phyloP scores from a whole-genome alignment of 805 yeast genomes.

The Candida pseudoglaebosa region DNA sequence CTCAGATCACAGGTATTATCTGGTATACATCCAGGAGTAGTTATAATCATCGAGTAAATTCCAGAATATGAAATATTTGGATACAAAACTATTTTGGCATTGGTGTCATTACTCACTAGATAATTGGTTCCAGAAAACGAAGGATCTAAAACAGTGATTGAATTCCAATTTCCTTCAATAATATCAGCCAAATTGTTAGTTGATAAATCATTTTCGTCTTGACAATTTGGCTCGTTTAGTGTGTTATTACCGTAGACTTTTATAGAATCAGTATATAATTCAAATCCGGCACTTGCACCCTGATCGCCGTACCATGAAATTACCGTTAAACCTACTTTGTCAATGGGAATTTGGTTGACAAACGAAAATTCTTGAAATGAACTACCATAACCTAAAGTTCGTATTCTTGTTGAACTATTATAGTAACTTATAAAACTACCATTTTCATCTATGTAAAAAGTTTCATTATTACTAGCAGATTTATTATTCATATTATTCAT shows the following conservation, averaged over 20 bases:
- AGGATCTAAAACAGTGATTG: conserved; percentile 18
- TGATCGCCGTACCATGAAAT: conserved; percentile 63
- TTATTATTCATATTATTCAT: conserved; percentile 20
- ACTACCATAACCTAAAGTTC: conserved; percentile 39
- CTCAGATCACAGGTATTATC: conserved; percentile 68
- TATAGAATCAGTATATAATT: conserved; percentile 59
- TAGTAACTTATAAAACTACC: conserved; percentile 35
- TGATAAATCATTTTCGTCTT: conserved; percentile 17
- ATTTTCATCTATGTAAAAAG: conserved; percentile 22
- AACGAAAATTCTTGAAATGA: conserved; percentile 81
- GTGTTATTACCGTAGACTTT: conserved; percentile 71
- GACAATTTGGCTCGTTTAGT: conserved; percentile 66
- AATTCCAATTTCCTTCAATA: conserved; percentile 26
- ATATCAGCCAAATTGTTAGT: conserved; percentile 22
- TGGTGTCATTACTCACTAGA: conserved; percentile 26
- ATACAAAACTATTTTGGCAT: conserved; percentile 46
- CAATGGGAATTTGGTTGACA: conserved; percentile 60
- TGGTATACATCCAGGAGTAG: conserved; percentile 80
- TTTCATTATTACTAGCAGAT: conserved; percentile 31
- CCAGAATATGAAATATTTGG: conserved; percentile 76
- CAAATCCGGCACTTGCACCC: conserved; percentile 70
- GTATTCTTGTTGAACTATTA: conserved; percentile 30
- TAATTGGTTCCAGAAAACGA: conserved; percentile 27
- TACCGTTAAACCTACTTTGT: conserved; percentile 59
- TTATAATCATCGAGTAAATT: conserved; percentile 63